Conservation (phyloP, 768 basidiomycete genomes). For the Boletus bicolor region DNA sequence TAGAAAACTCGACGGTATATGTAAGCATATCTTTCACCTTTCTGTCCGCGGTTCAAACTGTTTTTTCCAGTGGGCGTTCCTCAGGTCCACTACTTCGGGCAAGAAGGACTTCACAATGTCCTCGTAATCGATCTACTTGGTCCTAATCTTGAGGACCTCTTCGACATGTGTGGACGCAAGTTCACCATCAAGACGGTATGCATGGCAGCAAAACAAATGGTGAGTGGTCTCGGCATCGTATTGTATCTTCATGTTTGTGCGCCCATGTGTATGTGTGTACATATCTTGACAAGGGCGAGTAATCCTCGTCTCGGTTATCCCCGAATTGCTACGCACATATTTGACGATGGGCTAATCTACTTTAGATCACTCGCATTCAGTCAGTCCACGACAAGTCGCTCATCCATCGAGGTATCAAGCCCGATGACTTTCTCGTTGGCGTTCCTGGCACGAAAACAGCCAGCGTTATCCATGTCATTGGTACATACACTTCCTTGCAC, state of each 20-base stretch:
- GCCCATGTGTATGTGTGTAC: not conserved
- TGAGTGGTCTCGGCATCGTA: constrained; percentile 35
- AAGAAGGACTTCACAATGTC: constrained; percentile 97
- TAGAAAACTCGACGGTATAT: constrained; percentile 86
- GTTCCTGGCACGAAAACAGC: constrained; percentile 89
- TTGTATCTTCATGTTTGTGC: not conserved
- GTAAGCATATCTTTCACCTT: constrained; percentile 46
- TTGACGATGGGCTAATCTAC: constrained; percentile 7
- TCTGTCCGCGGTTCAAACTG: constrained; percentile 13
- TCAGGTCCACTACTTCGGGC: constrained; percentile 98
- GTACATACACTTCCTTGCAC: constrained; percentile 41
- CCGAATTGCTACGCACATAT: constrained; percentile 1
- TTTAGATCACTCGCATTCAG: constrained; percentile 91
- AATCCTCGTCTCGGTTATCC: not conserved
- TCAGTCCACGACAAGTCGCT: constrained; percentile 97
- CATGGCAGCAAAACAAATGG: constrained; percentile 99
- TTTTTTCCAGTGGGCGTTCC: constrained; percentile 78
- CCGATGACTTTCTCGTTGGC: constrained; percentile 98
- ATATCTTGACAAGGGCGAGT: not conserved
- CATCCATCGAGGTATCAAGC: constrained; percentile 99
- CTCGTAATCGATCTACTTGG: constrained; percentile 92
- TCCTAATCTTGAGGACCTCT: constrained; percentile 94
- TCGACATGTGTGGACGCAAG: constrained; percentile 98
- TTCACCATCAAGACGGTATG: constrained; percentile 98
- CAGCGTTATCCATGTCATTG: constrained; percentile 83